Evolutionary conservation across 202 grass and related monocot genomes (phyloP).

Genomic region (Sporobolus alterniflorus): DNA sequence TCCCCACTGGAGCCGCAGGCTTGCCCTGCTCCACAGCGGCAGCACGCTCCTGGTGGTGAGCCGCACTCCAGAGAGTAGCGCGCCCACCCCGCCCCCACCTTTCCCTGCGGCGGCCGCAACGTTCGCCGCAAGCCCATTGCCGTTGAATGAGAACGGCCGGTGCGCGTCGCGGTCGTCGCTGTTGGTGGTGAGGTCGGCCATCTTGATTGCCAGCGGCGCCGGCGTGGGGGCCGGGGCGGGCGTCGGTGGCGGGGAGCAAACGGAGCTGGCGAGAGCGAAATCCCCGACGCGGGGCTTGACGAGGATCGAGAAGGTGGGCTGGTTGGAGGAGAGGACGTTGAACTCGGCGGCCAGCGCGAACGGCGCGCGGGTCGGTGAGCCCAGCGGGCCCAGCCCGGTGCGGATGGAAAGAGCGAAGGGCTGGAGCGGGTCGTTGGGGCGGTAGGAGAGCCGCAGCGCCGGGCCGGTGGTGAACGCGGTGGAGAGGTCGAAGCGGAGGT

Average conservation of each 20-base stretch:
- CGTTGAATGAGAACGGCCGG: conserved; percentile 42
- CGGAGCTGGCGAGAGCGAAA: conserved; percentile 71
- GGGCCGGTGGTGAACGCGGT: conserved; percentile 73
- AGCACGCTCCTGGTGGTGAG: conserved; percentile 70
- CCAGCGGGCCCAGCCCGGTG: conserved; percentile 62
- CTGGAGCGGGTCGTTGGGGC: conserved; percentile 63
- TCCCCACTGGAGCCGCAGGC: conserved; percentile 76
- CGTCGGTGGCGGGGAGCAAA: conserved; percentile 25
- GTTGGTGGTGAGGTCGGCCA: conserved; percentile 20
- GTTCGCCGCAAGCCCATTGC: conserved; percentile 55
- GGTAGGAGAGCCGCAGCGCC: conserved; percentile 74
- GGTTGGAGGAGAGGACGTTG: conserved; percentile 55
- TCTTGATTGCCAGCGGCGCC: conserved; percentile 27
- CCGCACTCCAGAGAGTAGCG: conserved; percentile 70
- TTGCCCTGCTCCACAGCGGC: conserved; percentile 57
- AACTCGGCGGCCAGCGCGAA: conserved; percentile 84
- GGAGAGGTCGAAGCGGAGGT: conserved; percentile 78
- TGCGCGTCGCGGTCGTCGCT: neutral
- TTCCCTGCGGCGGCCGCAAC: conserved; percentile 41
- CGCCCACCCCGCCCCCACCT: conserved; percentile 25
- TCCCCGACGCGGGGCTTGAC: conserved; percentile 84
- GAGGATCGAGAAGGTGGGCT: conserved; percentile 58
- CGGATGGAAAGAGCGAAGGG: conserved; percentile 81
- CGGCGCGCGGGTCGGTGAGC: conserved; percentile 68
- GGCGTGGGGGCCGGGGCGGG: neutral